These are phyloP conservation scores for Paramecium sonneborni DNA, from an alignment of 73 alveolate species.

Conservation along the genomic window DNA sequence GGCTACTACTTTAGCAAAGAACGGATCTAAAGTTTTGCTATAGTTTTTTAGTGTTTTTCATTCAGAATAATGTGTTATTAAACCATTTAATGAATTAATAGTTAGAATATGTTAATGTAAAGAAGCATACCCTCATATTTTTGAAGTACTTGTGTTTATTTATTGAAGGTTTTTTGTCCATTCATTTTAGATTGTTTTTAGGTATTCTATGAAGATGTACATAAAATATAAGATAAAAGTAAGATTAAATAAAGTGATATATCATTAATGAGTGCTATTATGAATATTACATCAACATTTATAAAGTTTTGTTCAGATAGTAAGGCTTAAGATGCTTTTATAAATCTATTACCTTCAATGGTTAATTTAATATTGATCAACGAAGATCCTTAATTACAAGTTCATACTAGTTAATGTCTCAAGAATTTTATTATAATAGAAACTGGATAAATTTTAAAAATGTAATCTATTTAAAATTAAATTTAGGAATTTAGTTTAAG, in stretches of 20 bases:
- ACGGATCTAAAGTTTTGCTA: slow-evolving; percentile 30
- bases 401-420: slow-evolving; percentile 61
- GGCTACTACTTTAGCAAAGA: slow-evolving; percentile 24
- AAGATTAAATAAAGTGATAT: slow-evolving; percentile 49
- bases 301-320: slow-evolving; percentile 56
- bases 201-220: slow-evolving; percentile 43
- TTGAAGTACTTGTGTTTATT: not conserved
- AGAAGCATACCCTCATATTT: slow-evolving; percentile 12
- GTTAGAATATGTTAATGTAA: slow-evolving; percentile 44
- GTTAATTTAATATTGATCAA: slow-evolving; percentile 61
- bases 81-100: slow-evolving; percentile 35
- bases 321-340: slow-evolving; percentile 61
- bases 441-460: slow-evolving; percentile 50
- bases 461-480: not conserved
- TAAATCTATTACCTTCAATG: slow-evolving; percentile 54
- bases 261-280: slow-evolving; percentile 54
- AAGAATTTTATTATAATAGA: slow-evolving; percentile 64
- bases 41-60: slow-evolving; percentile 39
- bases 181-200: slow-evolving; percentile 63
- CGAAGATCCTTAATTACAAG: slow-evolving; percentile 55
- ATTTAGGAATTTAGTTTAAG: slow-evolving; percentile 49
- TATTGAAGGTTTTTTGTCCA: slow-evolving; percentile 49
- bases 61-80: slow-evolving; percentile 24
- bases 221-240: slow-evolving; percentile 17
- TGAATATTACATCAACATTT: slow-evolving; percentile 60